Percentiles rank a stretch among this genome's conserved stretches.
Conservation (phyloP, 495 filamentous ascomycete species). For the Hypoxylon lenormandii region DNA sequence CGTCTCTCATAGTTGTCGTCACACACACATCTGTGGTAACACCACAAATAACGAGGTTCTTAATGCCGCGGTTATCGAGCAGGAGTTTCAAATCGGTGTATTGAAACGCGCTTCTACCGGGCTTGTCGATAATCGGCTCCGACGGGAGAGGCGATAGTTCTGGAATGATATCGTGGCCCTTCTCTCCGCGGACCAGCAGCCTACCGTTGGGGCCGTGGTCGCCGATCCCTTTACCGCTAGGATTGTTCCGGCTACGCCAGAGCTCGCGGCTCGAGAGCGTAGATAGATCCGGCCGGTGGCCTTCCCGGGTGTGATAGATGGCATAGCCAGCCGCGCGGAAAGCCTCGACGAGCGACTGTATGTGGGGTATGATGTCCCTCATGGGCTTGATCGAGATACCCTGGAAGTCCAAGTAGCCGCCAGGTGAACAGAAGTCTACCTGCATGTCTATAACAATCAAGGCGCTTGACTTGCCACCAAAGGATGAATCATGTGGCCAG, state of each 20-base stretch:
- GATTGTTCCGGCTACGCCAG: slow-evolving; percentile 67
- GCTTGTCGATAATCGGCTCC: slow-evolving; percentile 76
- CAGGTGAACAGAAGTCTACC: slow-evolving; percentile 17
- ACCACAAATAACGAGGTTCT: slow-evolving; percentile 71
- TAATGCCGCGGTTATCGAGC: slow-evolving; percentile 69
- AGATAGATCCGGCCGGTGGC: slow-evolving; percentile 72
- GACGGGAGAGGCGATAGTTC: slow-evolving; percentile 67
- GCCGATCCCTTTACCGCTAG: slow-evolving; percentile 69
- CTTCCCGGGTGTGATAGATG: slow-evolving; percentile 69
- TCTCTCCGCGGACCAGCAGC: slow-evolving; percentile 72
- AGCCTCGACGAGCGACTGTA: slow-evolving; percentile 14
- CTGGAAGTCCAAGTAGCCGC: slow-evolving; percentile 18
- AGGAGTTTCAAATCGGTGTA: slow-evolving; percentile 73
- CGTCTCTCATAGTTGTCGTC: slow-evolving; percentile 74
- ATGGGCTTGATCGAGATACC: slow-evolving; percentile 13
- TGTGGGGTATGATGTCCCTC: slow-evolving; percentile 15
- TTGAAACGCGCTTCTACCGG: slow-evolving; percentile 73
- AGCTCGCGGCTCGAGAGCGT: slow-evolving; percentile 69
- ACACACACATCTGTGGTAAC: slow-evolving; percentile 79
- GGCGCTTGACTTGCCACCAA: not conserved
- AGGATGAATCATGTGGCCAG: slow-evolving; percentile 12
- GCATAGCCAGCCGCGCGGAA: slow-evolving; percentile 2
- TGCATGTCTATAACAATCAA: slow-evolving; percentile 17
- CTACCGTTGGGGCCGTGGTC: slow-evolving; percentile 71
- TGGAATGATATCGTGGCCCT: slow-evolving; percentile 71